phyloP scores from a whole-genome alignment of 2,329 filamentous ascomycete genomes.

The Diplodia mutila region DNA sequence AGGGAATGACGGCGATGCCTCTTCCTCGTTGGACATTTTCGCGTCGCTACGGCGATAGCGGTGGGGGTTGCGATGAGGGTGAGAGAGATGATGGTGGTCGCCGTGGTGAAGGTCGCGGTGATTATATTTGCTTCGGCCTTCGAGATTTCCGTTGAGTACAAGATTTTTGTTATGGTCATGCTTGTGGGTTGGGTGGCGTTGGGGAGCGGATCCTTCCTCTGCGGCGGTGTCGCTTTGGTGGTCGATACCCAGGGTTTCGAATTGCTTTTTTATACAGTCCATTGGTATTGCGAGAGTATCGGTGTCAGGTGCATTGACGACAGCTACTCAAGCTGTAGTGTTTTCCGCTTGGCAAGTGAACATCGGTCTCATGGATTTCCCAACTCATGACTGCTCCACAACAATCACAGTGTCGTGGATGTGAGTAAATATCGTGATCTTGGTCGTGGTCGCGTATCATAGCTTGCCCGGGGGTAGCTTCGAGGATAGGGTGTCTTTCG shows the following conservation, averaged over 20 bases:
- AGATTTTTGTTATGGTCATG: neutral
- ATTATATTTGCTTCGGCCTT: neutral
- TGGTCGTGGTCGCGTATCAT: slow-evolving; percentile 11
- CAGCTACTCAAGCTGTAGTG: neutral
- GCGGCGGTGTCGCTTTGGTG: neutral
- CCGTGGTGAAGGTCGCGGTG: neutral
- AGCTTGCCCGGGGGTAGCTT: neutral
- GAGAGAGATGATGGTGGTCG: neutral
- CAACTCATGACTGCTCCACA: slow-evolving; percentile 16
- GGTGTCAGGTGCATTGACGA: neutral
- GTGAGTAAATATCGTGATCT: neutral
- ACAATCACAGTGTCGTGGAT: neutral
- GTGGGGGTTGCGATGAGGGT: neutral
- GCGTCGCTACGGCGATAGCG: neutral
- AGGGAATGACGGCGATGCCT: neutral
- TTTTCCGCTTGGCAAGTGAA: neutral
- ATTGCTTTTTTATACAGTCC: slow-evolving; percentile 15
- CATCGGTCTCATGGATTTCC: neutral
- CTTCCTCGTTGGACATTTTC: neutral
- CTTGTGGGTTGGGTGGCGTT: neutral
- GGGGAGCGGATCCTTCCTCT: neutral
- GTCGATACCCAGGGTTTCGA: slow-evolving; percentile 7
- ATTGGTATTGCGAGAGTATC: neutral
- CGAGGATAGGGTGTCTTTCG: neutral
- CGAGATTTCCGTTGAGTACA: neutral